phyloP scores from a whole-genome alignment of 169 alveolate species.

The Babesia bovis region DNA sequence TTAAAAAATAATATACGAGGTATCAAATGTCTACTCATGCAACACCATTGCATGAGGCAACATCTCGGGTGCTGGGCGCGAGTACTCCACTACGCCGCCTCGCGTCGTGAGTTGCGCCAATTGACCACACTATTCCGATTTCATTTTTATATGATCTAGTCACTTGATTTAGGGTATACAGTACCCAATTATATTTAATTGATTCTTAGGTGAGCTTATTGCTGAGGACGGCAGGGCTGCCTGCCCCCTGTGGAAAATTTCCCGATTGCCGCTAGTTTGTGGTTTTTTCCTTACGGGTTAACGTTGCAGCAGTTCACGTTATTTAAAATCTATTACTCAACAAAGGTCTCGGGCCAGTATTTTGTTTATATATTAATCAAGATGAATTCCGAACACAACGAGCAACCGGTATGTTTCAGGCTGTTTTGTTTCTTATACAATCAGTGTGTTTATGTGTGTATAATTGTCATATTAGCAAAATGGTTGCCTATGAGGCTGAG shows the following conservation, averaged over 20 bases:
- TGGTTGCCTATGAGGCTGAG: no score
- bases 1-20: neutral
- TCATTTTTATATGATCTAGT: neutral
- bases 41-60: conserved; percentile 28
- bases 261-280: conserved; percentile 1
- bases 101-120: neutral
- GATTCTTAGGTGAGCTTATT: conserved; percentile 14
- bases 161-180: neutral
- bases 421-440: neutral
- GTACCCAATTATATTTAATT: neutral
- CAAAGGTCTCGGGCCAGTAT: neutral
- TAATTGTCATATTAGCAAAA: no score
- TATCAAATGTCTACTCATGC: conserved; percentile 16
- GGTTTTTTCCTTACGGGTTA: neutral
- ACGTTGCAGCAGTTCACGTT: neutral
- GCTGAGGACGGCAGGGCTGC: neutral
- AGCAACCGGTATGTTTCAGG: conserved; percentile 44
- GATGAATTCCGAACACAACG: conserved; percentile 50
- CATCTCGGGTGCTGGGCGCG: conserved; percentile 27
- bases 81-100: conserved; percentile 2
- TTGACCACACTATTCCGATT: neutral
- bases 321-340: neutral
- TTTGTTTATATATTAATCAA: neutral
- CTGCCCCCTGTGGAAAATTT: conserved; percentile 9
- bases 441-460: neutral